Evolutionary conservation across 2,329 filamentous ascomycete species (phyloP), one percentile per base, ranked within the genome.

Genomic region (Alternaria conjuncta): DNA sequence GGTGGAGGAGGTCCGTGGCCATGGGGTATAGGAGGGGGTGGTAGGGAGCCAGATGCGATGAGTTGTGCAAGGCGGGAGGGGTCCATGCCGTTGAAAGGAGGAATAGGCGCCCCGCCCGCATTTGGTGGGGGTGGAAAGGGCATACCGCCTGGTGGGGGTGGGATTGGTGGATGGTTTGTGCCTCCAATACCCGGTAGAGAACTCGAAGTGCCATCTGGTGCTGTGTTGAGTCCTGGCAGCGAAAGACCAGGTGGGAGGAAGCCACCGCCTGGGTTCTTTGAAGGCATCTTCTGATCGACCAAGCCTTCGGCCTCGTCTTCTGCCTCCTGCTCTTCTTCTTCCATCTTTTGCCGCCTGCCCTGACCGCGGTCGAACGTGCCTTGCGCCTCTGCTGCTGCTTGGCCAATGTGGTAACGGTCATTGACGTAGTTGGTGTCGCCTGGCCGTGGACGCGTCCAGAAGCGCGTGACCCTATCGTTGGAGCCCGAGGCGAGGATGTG

Each of bases 401-500:
- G 94, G 53, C 96, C 96, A 67, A 98, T 96, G 77, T 99, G 96
- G 79, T 96, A 97, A 62, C 94, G 89, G 81, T 99, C 96, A 75
- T 94, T 94, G 81, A 93, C 87, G 72, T 92, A 91, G 57, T 91
- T 90, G n/a, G 86, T 87, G 70, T 97, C 95, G 53, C 96, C 96
- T 2, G 96, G 96, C 51, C 96, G 86, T 15, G 93, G 89, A 45
- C 96, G 90, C 4, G 94, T 94, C 96, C 96, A 99, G 83, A 99
- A 99, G 51, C 96, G 90, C 3, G 96, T 98, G 65, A 97, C 94
- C 44, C 96, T 91, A 79, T 99, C 96, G 79, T 99, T 98, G 11
- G 94, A 97, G 12, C 96, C 96, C 2, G 95, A 97, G 1, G 94
- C 94, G 8, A 99, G 87, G 67, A 99, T 95, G 76, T 99, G 96